A percentile compares a stretch with the other conserved stretches of the same genome.
These are phyloP conservation scores for Dictyophora rubrovolvata DNA, from an alignment of 768 basidiomycete species.

Conservation along the genomic window DNA sequence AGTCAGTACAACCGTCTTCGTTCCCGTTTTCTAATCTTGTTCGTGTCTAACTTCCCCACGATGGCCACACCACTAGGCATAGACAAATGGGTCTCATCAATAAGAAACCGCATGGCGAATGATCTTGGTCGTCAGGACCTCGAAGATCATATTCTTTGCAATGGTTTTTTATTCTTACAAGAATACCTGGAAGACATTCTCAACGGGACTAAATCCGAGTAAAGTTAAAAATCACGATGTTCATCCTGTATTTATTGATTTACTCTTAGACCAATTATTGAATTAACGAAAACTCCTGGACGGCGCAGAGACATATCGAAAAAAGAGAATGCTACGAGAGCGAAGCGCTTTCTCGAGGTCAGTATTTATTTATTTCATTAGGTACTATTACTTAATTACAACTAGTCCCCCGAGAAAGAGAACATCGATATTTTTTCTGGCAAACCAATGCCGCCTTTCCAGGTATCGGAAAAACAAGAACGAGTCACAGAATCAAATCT, in stretches of 20 bases:
- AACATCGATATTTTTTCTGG: not conserved
- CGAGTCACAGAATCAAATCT: not conserved
- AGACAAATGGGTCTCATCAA: slow-evolving; percentile 55
- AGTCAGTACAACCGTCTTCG: not conserved
- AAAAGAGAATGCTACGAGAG: slow-evolving; percentile 32
- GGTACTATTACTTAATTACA: not conserved
- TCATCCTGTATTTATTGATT: not conserved
- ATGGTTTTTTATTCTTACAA: slow-evolving; percentile 72
- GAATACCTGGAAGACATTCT: slow-evolving; percentile 68
- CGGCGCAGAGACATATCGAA: slow-evolving; percentile 51
- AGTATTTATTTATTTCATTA: slow-evolving; percentile 18
- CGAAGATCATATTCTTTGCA: slow-evolving; percentile 61
- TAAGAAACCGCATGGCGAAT: slow-evolving; percentile 57
- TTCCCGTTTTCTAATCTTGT: not conserved
- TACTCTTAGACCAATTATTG: slow-evolving; percentile 50
- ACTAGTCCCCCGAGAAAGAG: not conserved
- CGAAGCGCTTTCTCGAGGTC: slow-evolving; percentile 38
- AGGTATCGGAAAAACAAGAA: slow-evolving; percentile 5
- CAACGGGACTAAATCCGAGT: slow-evolving; percentile 59
- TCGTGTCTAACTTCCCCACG: not conserved
- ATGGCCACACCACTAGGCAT: slow-evolving; percentile 30
- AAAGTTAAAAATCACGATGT: slow-evolving; percentile 14
- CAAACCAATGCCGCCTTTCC: slow-evolving; percentile 1
- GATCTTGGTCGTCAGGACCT: slow-evolving; percentile 65
- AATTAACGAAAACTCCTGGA: slow-evolving; percentile 77